Evolutionary conservation across 2,329 filamentous ascomycete genomes (phyloP), one percentile per base, ranked within the genome.

Genomic region (Hawksworthiomyces lignivorus): DNA sequence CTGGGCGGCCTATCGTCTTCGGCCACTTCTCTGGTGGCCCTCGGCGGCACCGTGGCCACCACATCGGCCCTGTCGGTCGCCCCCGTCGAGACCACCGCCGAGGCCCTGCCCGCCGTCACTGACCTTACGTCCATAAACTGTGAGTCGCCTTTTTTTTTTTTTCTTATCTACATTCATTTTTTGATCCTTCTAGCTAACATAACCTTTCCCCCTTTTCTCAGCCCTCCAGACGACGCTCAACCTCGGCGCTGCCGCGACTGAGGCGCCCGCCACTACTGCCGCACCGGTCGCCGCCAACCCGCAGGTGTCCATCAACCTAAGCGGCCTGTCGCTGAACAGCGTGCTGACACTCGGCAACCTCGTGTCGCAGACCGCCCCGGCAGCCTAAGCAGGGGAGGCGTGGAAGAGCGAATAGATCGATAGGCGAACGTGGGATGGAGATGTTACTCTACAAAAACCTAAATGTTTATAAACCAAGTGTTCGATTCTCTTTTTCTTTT

Each of bases 301-400:
- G 9, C 41, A 43, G 7, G 41, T 56, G 4, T 52, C 49, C 2
- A 61, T 69, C 43, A 57, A 69, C 46, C 45, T 69, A 8, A 63
- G 58, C 24, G 64, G 62, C 8, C 43, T 70, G 44, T 59, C 55
- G 7, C 55, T 73, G 36, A 65, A 57, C 50, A 72, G 63, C 43
- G 53, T 60, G 34, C 53, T 73, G 31, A 58, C 66, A 37, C 54
- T 73, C 10, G 70, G 69, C 22, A 70, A 64, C 42, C 52, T 72
- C 36, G 51, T 50, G 19, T 41, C 50, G 47, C 51, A 52, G 47
- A 59, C 56, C 7, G 21, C 37, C 17, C 35, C 39, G n/a, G 18
- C 42, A 9, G 33, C 45, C 35, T 39, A 27, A 10, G 22, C 19
- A 20, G 31, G 34, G 37, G 24, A 39, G 12, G n/a, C n/a, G n/a